Evolutionary conservation across 495 filamentous ascomycete genomes (phyloP).

Genomic region (Penicillium dipodomyicola): DNA sequence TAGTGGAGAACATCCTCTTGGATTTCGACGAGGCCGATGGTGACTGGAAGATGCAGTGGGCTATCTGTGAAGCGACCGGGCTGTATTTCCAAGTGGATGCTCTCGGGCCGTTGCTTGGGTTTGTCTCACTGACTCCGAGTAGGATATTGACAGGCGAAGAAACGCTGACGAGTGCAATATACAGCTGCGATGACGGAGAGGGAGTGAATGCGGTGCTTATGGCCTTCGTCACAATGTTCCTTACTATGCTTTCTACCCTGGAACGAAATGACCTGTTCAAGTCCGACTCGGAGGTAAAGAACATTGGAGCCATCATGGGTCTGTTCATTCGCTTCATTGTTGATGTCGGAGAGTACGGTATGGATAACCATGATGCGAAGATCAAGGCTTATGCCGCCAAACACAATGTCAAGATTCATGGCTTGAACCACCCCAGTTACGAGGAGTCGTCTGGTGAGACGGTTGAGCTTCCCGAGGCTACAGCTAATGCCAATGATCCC

Average conservation of each 20-base stretch:
- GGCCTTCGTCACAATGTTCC: constrained; percentile 31
- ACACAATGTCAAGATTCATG: constrained; percentile 16
- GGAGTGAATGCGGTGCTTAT: constrained; percentile 11
- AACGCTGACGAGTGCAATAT: background rate
- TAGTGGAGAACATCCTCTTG: constrained; percentile 38
- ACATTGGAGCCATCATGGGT: constrained; percentile 32
- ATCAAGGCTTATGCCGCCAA: constrained; percentile 23
- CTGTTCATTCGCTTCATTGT: constrained; percentile 8
- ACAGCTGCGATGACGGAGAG: constrained; percentile 28
- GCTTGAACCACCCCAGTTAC: constrained; percentile 7
- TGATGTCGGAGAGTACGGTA: background rate
- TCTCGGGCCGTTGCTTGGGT: constrained; percentile 17
- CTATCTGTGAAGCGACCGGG: constrained; percentile 33
- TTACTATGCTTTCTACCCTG: constrained; percentile 30
- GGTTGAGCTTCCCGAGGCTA: constrained; percentile 15
- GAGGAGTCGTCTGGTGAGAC: background rate
- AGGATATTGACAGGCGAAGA: background rate
- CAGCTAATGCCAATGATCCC: constrained; percentile 21
- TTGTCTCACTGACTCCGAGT: background rate
- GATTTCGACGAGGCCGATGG: constrained; percentile 35
- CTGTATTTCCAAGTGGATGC: constrained; percentile 19
- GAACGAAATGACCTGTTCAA: constrained; percentile 26
- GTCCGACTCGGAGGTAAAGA: constrained; percentile 32
- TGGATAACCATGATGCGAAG: constrained; percentile 9
- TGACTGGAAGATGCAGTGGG: constrained; percentile 33